Conservation (phyloP, 176 grass and related monocot species). For the Cymbopogon citratus region DNA sequence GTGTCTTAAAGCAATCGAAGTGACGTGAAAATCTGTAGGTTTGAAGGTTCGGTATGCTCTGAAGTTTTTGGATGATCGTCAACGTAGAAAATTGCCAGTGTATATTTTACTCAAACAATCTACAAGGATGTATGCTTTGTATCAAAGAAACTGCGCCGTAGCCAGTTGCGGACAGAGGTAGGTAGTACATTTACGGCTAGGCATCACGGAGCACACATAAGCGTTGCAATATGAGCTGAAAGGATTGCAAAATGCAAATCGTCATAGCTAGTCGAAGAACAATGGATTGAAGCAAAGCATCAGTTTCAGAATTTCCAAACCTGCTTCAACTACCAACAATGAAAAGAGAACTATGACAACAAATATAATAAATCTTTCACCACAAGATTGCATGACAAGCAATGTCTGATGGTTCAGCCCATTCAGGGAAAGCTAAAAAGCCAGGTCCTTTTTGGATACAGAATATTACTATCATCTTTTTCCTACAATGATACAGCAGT, state of each 20-base stretch:
- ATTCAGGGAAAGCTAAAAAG: neutral
- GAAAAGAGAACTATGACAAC: neutral
- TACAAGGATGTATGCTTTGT: neutral
- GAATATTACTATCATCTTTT: conserved; percentile 18
- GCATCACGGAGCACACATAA: too few relatives aligned
- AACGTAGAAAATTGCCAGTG: neutral
- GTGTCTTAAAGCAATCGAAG: neutral
- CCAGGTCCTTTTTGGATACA: neutral
- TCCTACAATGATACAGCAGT: conserved; percentile 37
- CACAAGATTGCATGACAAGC: neutral
- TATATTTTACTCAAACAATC: neutral
- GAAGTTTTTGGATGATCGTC: neutral
- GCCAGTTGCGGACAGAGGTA: neutral
- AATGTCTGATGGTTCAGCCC: neutral
- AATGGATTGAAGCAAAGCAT: neutral
- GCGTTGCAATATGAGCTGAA: neutral
- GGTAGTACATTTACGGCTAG: neutral
- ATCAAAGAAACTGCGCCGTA: neutral
- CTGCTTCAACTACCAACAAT: neutral
- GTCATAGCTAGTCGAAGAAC: neutral
- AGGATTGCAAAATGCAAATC: neutral
- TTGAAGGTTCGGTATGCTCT: neutral
- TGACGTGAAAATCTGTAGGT: neutral
- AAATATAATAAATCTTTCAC: neutral
- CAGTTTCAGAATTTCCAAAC: neutral